Percentiles rank a stretch among this genome's conserved stretches.
phyloP scores from a whole-genome alignment of 2,329 filamentous ascomycete genomes.

The Alternaria solani region DNA sequence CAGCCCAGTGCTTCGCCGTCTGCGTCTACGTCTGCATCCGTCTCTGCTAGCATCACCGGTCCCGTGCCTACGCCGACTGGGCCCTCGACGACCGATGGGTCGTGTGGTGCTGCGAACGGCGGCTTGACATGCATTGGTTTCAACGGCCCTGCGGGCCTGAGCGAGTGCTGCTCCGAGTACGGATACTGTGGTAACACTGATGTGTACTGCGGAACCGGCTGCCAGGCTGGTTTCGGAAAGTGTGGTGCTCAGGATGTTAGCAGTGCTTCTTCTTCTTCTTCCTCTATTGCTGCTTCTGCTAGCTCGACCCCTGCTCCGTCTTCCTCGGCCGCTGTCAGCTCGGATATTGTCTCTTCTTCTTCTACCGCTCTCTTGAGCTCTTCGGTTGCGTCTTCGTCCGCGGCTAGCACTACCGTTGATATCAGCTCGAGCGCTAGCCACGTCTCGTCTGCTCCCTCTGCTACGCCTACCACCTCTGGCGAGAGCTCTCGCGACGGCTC shows the following conservation, averaged over 20 bases:
- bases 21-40: conserved; percentile 3
- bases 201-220: conserved; percentile 37
- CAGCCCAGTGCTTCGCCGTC: conserved; percentile 10
- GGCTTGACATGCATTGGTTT: conserved; percentile 35
- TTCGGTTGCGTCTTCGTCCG: background rate
- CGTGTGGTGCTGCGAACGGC: conserved; percentile 28
- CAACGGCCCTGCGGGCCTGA: conserved; percentile 34
- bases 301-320: background rate
- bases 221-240: conserved; percentile 26
- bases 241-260: conserved; percentile 7
- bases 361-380: conserved; percentile 9
- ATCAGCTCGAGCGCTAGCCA: conserved; percentile 8
- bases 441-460: conserved; percentile 15
- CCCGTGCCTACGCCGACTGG: conserved; percentile 21
- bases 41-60: conserved; percentile 48
- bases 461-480: conserved; percentile 19
- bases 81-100: conserved; percentile 27
- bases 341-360: conserved; percentile 7
- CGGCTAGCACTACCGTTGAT: conserved; percentile 2
- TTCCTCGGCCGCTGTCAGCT: background rate
- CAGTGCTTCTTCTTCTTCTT: conserved; percentile 9
- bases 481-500: conserved; percentile 27
- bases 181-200: conserved; percentile 49
- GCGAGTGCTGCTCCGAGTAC: conserved; percentile 55
- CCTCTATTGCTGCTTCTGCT: background rate